These are phyloP conservation scores for Schizothecium vesticola DNA, from an alignment of 495 filamentous ascomycete species.

Conservation along the genomic window DNA sequence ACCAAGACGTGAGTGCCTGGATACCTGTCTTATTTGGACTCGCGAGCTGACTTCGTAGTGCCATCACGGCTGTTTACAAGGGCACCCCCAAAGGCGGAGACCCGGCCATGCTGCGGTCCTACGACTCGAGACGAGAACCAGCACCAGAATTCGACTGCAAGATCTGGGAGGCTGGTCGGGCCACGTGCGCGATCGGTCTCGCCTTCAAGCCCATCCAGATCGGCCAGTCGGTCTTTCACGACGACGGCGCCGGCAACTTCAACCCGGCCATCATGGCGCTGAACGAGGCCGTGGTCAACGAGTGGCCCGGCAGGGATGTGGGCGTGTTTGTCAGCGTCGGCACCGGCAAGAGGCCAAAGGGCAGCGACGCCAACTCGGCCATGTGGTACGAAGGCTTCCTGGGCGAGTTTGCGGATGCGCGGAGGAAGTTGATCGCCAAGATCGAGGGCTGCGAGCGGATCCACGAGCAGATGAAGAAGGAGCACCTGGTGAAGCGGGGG, in stretches of 20 bases:
- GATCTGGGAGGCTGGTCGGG: constrained; percentile 93
- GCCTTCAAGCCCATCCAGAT: constrained; percentile 96
- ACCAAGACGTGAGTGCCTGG: constrained; percentile 78
- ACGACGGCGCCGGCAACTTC: constrained; percentile 87
- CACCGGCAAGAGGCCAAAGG: constrained; percentile 79
- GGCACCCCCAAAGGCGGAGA: constrained; percentile 61
- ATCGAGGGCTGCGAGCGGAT: constrained; percentile 94
- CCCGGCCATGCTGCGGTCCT: constrained; percentile 77
- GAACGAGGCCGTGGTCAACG: constrained; percentile 84
- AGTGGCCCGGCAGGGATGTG: constrained; percentile 89
- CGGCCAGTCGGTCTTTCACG: constrained; percentile 87
- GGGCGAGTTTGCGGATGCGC: constrained; percentile 86
- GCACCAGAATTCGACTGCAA: constrained; percentile 84
- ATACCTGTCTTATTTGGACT: background rate
- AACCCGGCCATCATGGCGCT: constrained; percentile 82
- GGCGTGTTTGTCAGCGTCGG: constrained; percentile 88
- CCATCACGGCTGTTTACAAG: constrained; percentile 87
- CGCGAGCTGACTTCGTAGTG: constrained; percentile 41
- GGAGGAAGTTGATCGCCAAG: constrained; percentile 74
- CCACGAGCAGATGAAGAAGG: constrained; percentile 73
- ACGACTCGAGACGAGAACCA: constrained; percentile 88
- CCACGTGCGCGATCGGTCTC: constrained; percentile 84
- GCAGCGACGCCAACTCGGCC: constrained; percentile 59
- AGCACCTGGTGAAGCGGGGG: constrained; percentile 67
- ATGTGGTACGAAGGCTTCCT: constrained; percentile 94